Base-by-base conservation (phyloP, 352 stramenopile genomes). In the Peronosclerospora sorghi region DNA sequence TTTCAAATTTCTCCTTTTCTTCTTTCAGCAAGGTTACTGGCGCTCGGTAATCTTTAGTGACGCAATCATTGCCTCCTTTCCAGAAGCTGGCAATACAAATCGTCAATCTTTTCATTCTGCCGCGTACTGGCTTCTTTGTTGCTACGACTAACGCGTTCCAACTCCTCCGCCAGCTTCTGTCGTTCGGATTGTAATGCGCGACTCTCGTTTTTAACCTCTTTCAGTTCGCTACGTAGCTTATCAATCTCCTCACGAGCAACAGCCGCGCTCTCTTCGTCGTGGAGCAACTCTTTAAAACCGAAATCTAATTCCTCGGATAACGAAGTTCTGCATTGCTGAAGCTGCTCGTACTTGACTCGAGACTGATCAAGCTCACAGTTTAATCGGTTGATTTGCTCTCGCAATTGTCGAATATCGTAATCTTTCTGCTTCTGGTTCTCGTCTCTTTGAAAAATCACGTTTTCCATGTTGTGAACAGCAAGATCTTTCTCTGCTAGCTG, bases 201-300 rank as follows among this genome's bases (percentile, higher is more conserved):
- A 38, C 65, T 63, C 20, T 55, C 36, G 34, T 73, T 62, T 56
- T 71, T 76, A 1, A 77, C 35, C 12, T 47, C 41, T 24, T 5
- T 46, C 13, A 83, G 51, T 21, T 86, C 64, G 14, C 45, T 43
- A 2, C 71, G 65, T 19, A 85, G 39, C 18, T 59, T 57, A 24
- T 76, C 68, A 0, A 79, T 41, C 27, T 80, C 56, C 34, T 66
- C 56, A 3, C 65, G 37, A 1, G 65, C 62, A 8, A 57, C 62
- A 5, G 65, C 53, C 19, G 68, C 72, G 20, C 59, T 73, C 15
- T 80, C 56, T 48, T 87, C 69, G 21, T 87, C 73, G 17, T 79
- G 51, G 17, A 87, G 35, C 3, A 87, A 41, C 32, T 82, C 70
- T 37, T 85, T 80, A 29, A 87, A 85, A 6, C 75, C 75, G 8